Base-by-base conservation (phyloP, 805 yeast genomes). In the Vanderwaltozyma verrucispora region DNA sequence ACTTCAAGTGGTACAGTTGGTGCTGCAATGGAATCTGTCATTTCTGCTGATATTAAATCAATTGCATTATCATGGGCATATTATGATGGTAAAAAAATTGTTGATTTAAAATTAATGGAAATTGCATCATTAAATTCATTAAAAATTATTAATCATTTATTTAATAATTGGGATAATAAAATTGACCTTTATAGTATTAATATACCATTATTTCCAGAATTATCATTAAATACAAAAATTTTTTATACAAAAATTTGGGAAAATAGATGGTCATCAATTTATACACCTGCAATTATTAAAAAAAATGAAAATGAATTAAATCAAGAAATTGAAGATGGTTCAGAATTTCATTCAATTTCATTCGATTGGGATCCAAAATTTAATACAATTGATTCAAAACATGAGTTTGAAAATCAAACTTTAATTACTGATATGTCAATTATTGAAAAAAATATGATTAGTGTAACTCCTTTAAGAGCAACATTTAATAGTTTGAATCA, bases 1-100 rank as follows among this genome's bases (percentile, higher is more conserved):
- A 71, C 92, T 50, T 77, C 96, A 4, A 80, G 94, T 48, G 98
- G 98, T 12, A 92, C 98, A 2, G 80, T 92, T 14, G 98, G 98
- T 19, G 97, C 95, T 3, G 92, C 96, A 1, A 74, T 88, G 86
- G 98, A 92, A 62, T 94, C 88, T 2, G 83, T 81, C 2, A 73
- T 88, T 30, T 56, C 69, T 16, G 80, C 78, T 0, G 74, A 76
- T 23, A 63, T 61, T 13, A 77, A 69, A 46, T 65, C 95, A 5
- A 69, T 92, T 44, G 96, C 95, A 2, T 51, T 92, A 25, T 82
- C 94, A 27, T 89, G 76, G 68, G 92, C 94, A n/a, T 92, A 80
- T 53, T 74, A 70, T 37, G 42, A 59, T 24, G 67, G 70, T 28
- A 58, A 65, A 20, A 61, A 71, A 32, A 58, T 64, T 15, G 77